Evolutionary conservation across 1,139 yeast species (phyloP).

Genomic region (Yamadazyma dushanensis): DNA sequence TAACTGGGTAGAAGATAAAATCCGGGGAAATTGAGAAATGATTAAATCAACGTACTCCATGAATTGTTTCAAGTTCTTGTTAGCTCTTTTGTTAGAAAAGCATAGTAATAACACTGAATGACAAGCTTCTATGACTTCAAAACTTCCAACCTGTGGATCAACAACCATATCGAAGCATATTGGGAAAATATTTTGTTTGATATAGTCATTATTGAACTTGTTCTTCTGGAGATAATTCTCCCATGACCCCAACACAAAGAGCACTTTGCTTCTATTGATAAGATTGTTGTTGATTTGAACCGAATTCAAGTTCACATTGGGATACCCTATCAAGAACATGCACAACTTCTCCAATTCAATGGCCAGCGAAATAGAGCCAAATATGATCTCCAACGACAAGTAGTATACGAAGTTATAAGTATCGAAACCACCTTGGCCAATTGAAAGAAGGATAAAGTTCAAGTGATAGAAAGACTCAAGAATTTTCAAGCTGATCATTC

Average conservation of each 20-base stretch:
- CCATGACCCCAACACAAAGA: slow-evolving; percentile 58
- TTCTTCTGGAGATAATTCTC: slow-evolving; percentile 54
- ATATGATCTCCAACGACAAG: slow-evolving; percentile 48
- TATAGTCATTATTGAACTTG: slow-evolving; percentile 22
- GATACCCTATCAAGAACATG: slow-evolving; percentile 38
- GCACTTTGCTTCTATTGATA: slow-evolving; percentile 48
- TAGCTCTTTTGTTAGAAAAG: slow-evolving; percentile 26
- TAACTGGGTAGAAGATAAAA: slow-evolving; percentile 57
- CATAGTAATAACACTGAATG: slow-evolving; percentile 65
- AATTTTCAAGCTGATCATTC: slow-evolving; percentile 34
- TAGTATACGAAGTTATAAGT: slow-evolving; percentile 65
- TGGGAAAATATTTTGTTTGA: slow-evolving; percentile 40
- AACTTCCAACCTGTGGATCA: slow-evolving; percentile 26
- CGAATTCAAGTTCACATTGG: slow-evolving; percentile 39
- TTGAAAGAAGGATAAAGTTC: slow-evolving; percentile 54
- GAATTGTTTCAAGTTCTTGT: slow-evolving; percentile 29
- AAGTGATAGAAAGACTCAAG: slow-evolving; percentile 51
- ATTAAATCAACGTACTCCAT: slow-evolving; percentile 34
- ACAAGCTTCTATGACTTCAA: slow-evolving; percentile 57
- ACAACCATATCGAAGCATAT: slow-evolving; percentile 43
- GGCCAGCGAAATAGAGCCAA: slow-evolving; percentile 25
- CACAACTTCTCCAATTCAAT: slow-evolving; percentile 38
- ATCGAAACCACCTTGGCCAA: slow-evolving; percentile 74
- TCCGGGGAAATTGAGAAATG: slow-evolving; percentile 53
- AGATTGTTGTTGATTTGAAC: slow-evolving; percentile 32